Percentiles rank a stretch among this genome's conserved stretches.
phyloP scores from a whole-genome alignment of 768 basidiomycete species.

The Paxillus ammoniavirescens region DNA sequence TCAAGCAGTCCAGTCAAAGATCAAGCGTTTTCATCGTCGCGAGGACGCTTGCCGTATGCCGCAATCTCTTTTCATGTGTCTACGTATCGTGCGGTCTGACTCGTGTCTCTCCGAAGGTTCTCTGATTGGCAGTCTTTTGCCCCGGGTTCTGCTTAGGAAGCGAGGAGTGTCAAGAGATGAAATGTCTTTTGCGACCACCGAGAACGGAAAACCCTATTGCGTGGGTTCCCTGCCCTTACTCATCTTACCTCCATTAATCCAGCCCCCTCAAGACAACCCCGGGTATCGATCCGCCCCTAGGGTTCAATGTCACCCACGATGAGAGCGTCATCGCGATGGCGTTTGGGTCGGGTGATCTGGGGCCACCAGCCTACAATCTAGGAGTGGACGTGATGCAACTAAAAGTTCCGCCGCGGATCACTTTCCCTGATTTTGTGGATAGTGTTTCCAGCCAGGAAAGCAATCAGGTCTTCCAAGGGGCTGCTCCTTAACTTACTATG shows the following conservation, averaged over 20 bases:
- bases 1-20: conserved; percentile 48
- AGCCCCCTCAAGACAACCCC: conserved; percentile 40
- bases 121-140: conserved; percentile 73
- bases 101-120: conserved; percentile 47
- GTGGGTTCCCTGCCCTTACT: conserved; percentile 40
- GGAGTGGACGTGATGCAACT: conserved; percentile 86
- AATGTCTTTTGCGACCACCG: conserved; percentile 56
- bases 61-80: neutral
- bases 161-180: conserved; percentile 47
- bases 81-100: neutral
- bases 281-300: conserved; percentile 52
- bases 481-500: conserved; percentile 14
- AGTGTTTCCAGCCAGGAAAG: conserved; percentile 65
- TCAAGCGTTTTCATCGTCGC: conserved; percentile 66
- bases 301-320: conserved; percentile 83
- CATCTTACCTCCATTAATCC: neutral
- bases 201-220: conserved; percentile 74
- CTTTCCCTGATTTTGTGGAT: conserved; percentile 59
- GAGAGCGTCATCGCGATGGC: conserved; percentile 71
- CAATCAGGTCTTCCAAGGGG: neutral
- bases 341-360: conserved; percentile 43
- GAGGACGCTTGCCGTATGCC: conserved; percentile 74
- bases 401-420: conserved; percentile 55
- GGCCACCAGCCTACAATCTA: conserved; percentile 54
- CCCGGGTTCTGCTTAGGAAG: conserved; percentile 59